Base-by-base conservation (phyloP, 2,329 filamentous ascomycete species). In the Penicillium occitanis region DNA sequence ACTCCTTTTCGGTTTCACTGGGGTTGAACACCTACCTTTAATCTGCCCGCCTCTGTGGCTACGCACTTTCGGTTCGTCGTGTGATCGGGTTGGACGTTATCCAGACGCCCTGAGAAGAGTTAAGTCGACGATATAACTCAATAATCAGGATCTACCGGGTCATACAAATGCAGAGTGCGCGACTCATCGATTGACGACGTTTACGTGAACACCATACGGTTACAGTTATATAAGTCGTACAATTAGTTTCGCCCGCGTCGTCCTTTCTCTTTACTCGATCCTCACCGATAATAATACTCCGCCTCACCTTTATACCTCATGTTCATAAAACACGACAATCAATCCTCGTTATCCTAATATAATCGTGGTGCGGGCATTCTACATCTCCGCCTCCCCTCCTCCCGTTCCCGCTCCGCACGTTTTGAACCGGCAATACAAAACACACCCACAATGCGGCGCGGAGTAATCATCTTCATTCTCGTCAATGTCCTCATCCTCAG, bases 401-500 rank as follows among this genome's bases (percentile, higher is more conserved):
- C 48, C 22, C 50, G 6, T 13, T 50, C 37, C 57, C 13, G 30
- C 55, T 50, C 42, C 63, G 22, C 33, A 40, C 53, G 11, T 17
- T 25, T 25, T 37, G 19, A 57, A 37, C 5, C 11, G 11, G 10
- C 1, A 19, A 22, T 57, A n/a, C 28, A 51, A 53, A 30, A 51
- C 69, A 61, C 69, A 66, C n/a, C 10, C 57, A 60, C 22, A 60
- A 89, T 89, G 87, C 84, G 86, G 71, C 84, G 83, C 79, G 84
- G 84, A 73, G 79, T 87, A 67, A 72, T 88, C 66, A 82, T 90
- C 73, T 90, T 89, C 78, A 79, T 91, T 63, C 72, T 91, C 67
- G 81, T 87, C 76, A 90, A 90, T 74, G 74, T 90, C 61, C 69
- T 88, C 67, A 82, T 92, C 69, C 77, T 92, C 70, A 82, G 83